phyloP scores from a whole-genome alignment of 2,329 filamentous ascomycete species.

The Neoascochyta sp. region DNA sequence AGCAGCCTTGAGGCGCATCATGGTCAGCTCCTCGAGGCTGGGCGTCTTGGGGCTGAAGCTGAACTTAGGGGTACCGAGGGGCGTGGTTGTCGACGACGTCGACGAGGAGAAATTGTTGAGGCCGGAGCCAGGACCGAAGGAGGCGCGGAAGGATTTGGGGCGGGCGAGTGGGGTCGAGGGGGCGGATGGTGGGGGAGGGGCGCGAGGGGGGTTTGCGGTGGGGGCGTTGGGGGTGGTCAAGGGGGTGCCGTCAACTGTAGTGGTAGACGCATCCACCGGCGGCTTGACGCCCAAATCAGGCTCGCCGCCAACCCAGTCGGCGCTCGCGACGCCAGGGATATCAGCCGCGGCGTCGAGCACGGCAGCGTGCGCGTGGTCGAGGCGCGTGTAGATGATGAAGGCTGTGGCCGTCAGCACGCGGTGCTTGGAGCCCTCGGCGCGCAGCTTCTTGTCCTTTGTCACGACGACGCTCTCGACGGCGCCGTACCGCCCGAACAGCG shows the following conservation, averaged over 20 bases:
- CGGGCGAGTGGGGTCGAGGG: conserved; percentile 30
- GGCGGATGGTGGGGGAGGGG: conserved; percentile 11
- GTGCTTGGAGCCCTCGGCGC: conserved; percentile 48
- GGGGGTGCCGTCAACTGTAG: neutral
- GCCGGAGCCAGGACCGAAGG: conserved; percentile 14
- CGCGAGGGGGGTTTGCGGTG: neutral
- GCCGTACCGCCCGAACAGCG: conserved; percentile 54
- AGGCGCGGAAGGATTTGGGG: conserved; percentile 27
- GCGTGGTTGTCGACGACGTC: conserved; percentile 5
- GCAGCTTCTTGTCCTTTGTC: conserved; percentile 54
- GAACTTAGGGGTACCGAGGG: conserved; percentile 39
- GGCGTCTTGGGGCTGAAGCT: conserved; percentile 40
- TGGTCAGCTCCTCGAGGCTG: conserved; percentile 42
- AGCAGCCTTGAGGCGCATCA: conserved; percentile 45
- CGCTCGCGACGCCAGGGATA: conserved; percentile 51
- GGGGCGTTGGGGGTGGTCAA: neutral
- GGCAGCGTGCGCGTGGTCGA: conserved; percentile 57
- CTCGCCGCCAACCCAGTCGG: conserved; percentile 54
- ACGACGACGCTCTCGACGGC: conserved; percentile 54
- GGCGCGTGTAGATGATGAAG: conserved; percentile 55
- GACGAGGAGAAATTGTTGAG: neutral
- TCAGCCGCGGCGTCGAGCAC: conserved; percentile 50
- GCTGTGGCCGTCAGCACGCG: conserved; percentile 52
- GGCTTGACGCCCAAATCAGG: conserved; percentile 42
- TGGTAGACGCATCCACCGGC: neutral